phyloP scores from a whole-genome alignment of 2,329 filamentous ascomycete species.

The Raffaelea deltoideospora region DNA sequence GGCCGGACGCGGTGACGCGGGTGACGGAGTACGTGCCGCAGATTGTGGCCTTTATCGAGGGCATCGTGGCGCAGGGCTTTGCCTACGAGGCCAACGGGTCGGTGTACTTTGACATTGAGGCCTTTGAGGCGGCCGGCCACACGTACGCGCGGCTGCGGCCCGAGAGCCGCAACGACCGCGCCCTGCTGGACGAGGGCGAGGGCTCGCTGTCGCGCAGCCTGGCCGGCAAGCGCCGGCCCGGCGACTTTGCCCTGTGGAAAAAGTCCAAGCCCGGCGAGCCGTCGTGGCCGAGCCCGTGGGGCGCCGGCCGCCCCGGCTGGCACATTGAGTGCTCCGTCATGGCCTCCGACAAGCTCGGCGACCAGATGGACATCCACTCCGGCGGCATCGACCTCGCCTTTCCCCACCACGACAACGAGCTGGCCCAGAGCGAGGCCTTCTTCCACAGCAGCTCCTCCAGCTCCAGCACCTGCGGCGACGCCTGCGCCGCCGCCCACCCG shows the following conservation, averaged over 20 bases:
- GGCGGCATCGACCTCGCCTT: slow-evolving; percentile 51
- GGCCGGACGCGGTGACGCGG: slow-evolving; percentile 47
- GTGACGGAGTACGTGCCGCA: slow-evolving; percentile 55
- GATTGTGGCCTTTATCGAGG: slow-evolving; percentile 45
- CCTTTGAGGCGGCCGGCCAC: slow-evolving; percentile 49
- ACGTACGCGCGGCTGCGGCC: slow-evolving; percentile 55
- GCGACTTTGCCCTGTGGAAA: slow-evolving; percentile 56
- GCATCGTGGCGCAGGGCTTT: slow-evolving; percentile 50
- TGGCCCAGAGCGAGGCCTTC: slow-evolving; percentile 59
- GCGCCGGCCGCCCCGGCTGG: slow-evolving; percentile 54
- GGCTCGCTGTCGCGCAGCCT: slow-evolving; percentile 44
- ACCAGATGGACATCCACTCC: slow-evolving; percentile 55
- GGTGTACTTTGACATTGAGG: slow-evolving; percentile 58
- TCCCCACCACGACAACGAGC: slow-evolving; percentile 41
- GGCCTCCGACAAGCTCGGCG: slow-evolving; percentile 50
- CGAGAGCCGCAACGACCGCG: slow-evolving; percentile 50
- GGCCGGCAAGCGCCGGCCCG: slow-evolving; percentile 43
- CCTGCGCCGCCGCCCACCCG: slow-evolving; percentile 16
- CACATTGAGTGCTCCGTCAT: slow-evolving; percentile 64
- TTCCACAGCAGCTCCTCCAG: no score
- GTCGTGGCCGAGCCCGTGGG: slow-evolving; percentile 51
- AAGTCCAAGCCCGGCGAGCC: slow-evolving; percentile 36
- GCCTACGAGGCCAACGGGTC: slow-evolving; percentile 49
- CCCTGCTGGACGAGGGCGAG: slow-evolving; percentile 51
- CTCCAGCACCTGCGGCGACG: no score